Base-by-base conservation (phyloP, 768 basidiomycete genomes). In the Paxillus ammoniavirescens region DNA sequence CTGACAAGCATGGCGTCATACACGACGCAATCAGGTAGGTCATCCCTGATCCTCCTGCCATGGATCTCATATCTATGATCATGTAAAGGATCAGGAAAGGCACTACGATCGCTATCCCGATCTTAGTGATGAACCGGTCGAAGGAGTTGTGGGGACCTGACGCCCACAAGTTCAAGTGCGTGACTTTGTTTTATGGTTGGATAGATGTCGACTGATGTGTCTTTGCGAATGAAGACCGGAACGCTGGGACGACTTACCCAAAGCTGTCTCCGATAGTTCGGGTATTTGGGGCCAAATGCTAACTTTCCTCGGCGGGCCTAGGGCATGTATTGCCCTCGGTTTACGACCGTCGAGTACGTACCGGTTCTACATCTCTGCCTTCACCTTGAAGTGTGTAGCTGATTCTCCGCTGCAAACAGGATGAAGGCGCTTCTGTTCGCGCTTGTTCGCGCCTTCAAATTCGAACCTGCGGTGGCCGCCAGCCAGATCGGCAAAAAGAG, bases 291-390 rank as follows among this genome's bases (percentile, higher is more conserved):
- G 79, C 8, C 77, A 84, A 59, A 61, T 82, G 56, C 62, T 87
- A 36, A 77, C 82, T 0, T 89, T 89, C 75, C 59, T 84, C 2
- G 83, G 82, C 33, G 87, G 87, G 5, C 81, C 83, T 12, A 76
- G 77, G n/a, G 76, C 83, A 0, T 89, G 86, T 56, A 86, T 88
- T 35, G 85, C 0, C 87, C 80, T 62, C 77, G 82, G 3, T 87
- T 87, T 62, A 74, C 86, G 12, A 65, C 87, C 17, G 71, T 79
- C 14, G 83, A 84, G 81, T 83, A 54, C 38, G 81, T 75, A 3
- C 36, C 5, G 12, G 21, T 40, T 30, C 18, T 36, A 21, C 7
- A 26, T 42, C 14, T 4, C 15, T 23, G 44, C 13, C 8, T 21
- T 21, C 21, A 21, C 21, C 21, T 21, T 21, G 21, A 21, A 21